Evolutionary conservation across 257 asterid genomes (phyloP).

Genomic region (Lavandula angustifolia): DNA sequence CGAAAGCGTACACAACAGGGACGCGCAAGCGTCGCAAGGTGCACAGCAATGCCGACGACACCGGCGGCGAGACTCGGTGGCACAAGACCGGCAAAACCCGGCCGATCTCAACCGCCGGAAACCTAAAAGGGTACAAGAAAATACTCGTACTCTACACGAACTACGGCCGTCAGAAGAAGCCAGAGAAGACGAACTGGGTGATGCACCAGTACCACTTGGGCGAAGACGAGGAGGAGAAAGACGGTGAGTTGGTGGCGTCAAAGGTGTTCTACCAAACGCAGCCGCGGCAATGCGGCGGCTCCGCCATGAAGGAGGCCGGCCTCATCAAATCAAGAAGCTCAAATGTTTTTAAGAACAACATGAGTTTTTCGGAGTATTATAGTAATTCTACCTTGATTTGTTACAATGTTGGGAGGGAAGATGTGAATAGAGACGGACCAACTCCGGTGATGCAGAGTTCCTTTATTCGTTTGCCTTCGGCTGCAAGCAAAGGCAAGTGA

Average conservation of each 20-base stretch:
- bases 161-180: slow-evolving; percentile 77
- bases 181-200: slow-evolving; percentile 86
- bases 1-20: slow-evolving; percentile 88
- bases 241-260: slow-evolving; percentile 76
- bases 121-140: slow-evolving; percentile 71
- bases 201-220: slow-evolving; percentile 90
- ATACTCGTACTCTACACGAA: slow-evolving; percentile 80
- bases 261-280: slow-evolving; percentile 87
- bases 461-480: slow-evolving; percentile 59
- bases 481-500: slow-evolving; percentile 63
- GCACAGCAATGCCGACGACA: slow-evolving; percentile 44
- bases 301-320: slow-evolving; percentile 29
- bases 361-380: slow-evolving; percentile 43
- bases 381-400: slow-evolving; percentile 30
- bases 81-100: slow-evolving; percentile 88
- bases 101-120: slow-evolving; percentile 42
- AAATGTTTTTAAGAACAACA: slow-evolving; percentile 14
- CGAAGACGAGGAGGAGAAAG: slow-evolving; percentile 70
- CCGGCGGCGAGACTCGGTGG: slow-evolving; percentile 81
- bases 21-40: slow-evolving; percentile 81
- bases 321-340: not conserved
- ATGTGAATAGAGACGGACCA: slow-evolving; percentile 36
- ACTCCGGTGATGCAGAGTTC: slow-evolving; percentile 42
- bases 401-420: slow-evolving; percentile 38
- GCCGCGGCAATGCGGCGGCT: slow-evolving; percentile 65